Evolutionary conservation across 163 green algal species (phyloP).

Genomic region (Scenedesmus sp.): DNA sequence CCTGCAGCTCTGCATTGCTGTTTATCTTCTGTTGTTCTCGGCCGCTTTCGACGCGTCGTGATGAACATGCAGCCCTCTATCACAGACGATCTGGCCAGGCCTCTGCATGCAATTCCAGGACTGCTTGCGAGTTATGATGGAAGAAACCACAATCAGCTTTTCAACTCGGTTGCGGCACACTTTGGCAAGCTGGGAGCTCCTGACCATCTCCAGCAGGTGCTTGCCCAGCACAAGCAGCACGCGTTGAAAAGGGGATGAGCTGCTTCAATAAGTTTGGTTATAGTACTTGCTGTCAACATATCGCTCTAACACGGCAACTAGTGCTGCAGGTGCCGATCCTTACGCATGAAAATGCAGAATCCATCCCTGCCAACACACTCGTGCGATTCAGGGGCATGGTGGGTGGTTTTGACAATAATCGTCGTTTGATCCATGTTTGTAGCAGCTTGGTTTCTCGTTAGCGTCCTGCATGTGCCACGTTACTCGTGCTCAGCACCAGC

Average conservation of each 20-base stretch:
- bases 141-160: background rate
- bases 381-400: conserved; percentile 75
- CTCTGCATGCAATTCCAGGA: conserved; percentile 7
- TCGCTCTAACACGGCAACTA: background rate
- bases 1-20: background rate
- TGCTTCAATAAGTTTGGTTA: too few species aligned
- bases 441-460: background rate
- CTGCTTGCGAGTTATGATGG: background rate
- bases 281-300: background rate
- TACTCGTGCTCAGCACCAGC: background rate
- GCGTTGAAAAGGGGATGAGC: too few species aligned
- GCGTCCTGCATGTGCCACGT: background rate
- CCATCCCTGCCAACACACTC: conserved; percentile 59
- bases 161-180: conserved; percentile 11
- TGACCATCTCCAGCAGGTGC: conserved; percentile 24
- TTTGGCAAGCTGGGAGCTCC: background rate
- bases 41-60: background rate
- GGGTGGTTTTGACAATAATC: background rate
- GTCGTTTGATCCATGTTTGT: background rate
- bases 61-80: conserved; percentile 16
- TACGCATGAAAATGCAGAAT: conserved; percentile 54
- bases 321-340: conserved; percentile 66
- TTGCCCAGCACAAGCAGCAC: background rate
- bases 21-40: background rate
- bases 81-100: background rate